Base-by-base conservation (phyloP, 169 alveolate genomes). In the Plasmodium chabaudi region DNA sequence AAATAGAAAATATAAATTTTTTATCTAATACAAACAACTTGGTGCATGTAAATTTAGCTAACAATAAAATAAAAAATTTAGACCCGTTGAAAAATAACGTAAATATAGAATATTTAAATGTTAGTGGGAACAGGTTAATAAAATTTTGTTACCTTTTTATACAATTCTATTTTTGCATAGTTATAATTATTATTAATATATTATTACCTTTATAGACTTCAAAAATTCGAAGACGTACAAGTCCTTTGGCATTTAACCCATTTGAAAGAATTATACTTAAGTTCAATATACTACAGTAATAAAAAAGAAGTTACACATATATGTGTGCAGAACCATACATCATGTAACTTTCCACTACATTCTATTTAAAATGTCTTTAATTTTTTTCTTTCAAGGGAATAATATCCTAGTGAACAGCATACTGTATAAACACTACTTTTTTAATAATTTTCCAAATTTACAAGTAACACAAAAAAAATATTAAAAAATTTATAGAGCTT, bases 221-320 rank as follows among this genome's bases (percentile, higher is more conserved):
- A 79, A 27, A 69, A 70, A 27, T 79, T 79, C 15, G 89, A 79
- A 79, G 89, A 79, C 61, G 15, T 79, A 27, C 64, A 79, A 27
- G 72, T 47, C 10, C 89, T 79, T 6, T 65, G 49, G 60, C 13
- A 44, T n/a, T 60, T 79, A 49, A 49, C 44, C 15, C 67, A 79
- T 34, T 13, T 79, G 9, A 79, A 67, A 59, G 89, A 79, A 57
- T 59, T 79, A 15, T 67, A 79, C 63, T 60, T 79, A 25, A 79
- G 61, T 42, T 79, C 89, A 47, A 79, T 79, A 46, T 79, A 79
- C 49, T 79, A 79, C 61, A 79, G 89, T 79, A 79, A 79, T 79
- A 60, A 17, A 10, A 27, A 19, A 17, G n/a, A 19, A 15, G 6
- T n/a, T 23, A 19, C 7, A 15, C 0, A 12, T 9, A 57, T n/a